Evolutionary conservation across 78 protist genomes (phyloP), one percentile per base, ranked within the genome.

Genomic region (Acrasis kona): DNA sequence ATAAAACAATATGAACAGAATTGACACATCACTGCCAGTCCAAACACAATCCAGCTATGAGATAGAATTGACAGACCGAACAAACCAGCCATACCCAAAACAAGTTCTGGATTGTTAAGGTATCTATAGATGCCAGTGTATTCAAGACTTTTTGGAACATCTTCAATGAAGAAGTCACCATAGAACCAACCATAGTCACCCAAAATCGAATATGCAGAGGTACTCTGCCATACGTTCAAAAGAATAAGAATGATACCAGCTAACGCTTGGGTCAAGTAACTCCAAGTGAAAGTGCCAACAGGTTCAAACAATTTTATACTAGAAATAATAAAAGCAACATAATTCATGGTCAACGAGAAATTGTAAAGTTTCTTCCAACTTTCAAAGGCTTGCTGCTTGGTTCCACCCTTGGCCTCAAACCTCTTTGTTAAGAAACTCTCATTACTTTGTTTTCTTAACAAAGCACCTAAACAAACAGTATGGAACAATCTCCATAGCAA

Each of bases 101-200:
- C 74, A 12, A 40, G 5, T 19, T 80, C 84, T 58, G 84, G 84
- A 78, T 80, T 80, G 78, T 80, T 80, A 34, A 80, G 76, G 37
- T 58, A 80, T 30, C 84, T 27, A 58, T 80, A 80, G 76, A 80
- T 80, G 30, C 84, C 84, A 28, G 81, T 38, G 71, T 80, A 80
- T 37, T 5, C 2, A 27, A 80, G 37, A 3, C 3, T 2, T 29
- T 12, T 2, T 27, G 66, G 76, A 3, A 80, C 79, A 27, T 50
- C 8, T 8, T 72, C 80, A 4, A 74, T 41, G 79, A 80, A 80
- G 37, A 80, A 80, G 27, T 80, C 84, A 32, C 84, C 84, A 37
- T 64, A 80, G 65, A 80, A 80, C 77, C 79, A 80, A 3, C 84
- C 84, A 32, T 73, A 80, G 37, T 80, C 84, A 8, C 84, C 84